Conservation (phyloP, 2,329 filamentous ascomycete species). For the Pseudogymnoascus sp. region DNA sequence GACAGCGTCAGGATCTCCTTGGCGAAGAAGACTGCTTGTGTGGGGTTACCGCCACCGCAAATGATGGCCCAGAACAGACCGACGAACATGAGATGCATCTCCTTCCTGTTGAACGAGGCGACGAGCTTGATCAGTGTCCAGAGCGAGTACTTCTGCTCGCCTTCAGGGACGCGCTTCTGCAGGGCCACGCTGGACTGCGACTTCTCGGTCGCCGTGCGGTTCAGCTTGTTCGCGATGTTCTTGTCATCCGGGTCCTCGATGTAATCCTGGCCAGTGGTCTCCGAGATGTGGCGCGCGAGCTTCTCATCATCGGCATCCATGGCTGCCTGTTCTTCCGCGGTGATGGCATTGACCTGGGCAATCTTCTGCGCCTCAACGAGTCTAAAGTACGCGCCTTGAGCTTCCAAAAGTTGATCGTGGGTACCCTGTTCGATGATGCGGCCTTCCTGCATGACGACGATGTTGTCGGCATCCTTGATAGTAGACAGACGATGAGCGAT, state of each 20-base stretch:
- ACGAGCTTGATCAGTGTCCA: constrained; percentile 74
- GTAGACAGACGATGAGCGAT: constrained; percentile 95
- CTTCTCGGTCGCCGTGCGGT: constrained; percentile 45
- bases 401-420: constrained; percentile 68
- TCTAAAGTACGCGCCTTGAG: constrained; percentile 66
- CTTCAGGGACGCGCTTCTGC: constrained; percentile 43
- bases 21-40: constrained; percentile 73
- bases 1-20: constrained; percentile 73
- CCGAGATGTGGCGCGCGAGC: constrained; percentile 40
- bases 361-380: constrained; percentile 87
- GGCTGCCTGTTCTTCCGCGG: constrained; percentile 41
- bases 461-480: constrained; percentile 89
- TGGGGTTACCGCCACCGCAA: constrained; percentile 72
- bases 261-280: constrained; percentile 33
- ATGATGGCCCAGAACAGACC: constrained; percentile 68
- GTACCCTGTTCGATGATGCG: constrained; percentile 87
- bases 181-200: constrained; percentile 65
- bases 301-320: constrained; percentile 42
- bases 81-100: constrained; percentile 62
- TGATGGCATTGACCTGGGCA: constrained; percentile 45
- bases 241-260: constrained; percentile 53
- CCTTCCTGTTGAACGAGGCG: constrained; percentile 66
- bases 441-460: constrained; percentile 83
- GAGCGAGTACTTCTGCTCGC: constrained; percentile 53
- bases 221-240: constrained; percentile 47